Evolutionary conservation across 2,329 filamentous ascomycete genomes (phyloP), one percentile per base, ranked within the genome.

Genomic region (Cladophialophora immunda): DNA sequence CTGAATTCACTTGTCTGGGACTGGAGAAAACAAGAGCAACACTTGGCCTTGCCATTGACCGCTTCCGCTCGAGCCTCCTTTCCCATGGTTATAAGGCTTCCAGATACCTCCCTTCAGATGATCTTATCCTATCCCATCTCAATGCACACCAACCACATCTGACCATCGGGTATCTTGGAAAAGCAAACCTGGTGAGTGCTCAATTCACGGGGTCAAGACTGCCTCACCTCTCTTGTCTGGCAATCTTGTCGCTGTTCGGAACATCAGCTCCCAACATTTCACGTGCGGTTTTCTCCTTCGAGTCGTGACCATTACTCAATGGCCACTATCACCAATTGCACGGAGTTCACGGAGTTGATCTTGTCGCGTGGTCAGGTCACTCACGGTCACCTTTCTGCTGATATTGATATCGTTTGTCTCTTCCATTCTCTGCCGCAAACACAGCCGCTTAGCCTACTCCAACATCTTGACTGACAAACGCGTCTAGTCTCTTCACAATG

Each of bases 1-100:
- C 52, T 41, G 36, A 32, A 62, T 47, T 56, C 50, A 62, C 60
- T 52, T 53, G 58, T 36, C 47, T 29, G 58, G 38, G 29, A 53
- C 22, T 52, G 41, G 6, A 61, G 2, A 47, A 61, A 61, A 53
- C 41, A 22, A 50, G 25, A 8, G n/a, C 29, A 19, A 19, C 30
- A 19, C 22, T 34, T 27, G n/a, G 34, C 15, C 4, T 38, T 57
- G 5, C 29, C 32, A 57, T 34, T 25, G 25, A 25, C 22, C 55
- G 55, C 38, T 45, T 52, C 27, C 41, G 27, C 58, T 53, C 45
- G 25, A 22, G 30, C 27, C 27, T 38, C 36, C 45, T 58, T 6
- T 9, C 30, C 15, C 38, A 34, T 22, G 38, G 45, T n/a, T 61
- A 61, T 61, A 61, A 61, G 45, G 41, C 45, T 45, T 22, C 15